phyloP scores from a whole-genome alignment of 176 grass and related monocot species.

The Thalia dealbata region DNA sequence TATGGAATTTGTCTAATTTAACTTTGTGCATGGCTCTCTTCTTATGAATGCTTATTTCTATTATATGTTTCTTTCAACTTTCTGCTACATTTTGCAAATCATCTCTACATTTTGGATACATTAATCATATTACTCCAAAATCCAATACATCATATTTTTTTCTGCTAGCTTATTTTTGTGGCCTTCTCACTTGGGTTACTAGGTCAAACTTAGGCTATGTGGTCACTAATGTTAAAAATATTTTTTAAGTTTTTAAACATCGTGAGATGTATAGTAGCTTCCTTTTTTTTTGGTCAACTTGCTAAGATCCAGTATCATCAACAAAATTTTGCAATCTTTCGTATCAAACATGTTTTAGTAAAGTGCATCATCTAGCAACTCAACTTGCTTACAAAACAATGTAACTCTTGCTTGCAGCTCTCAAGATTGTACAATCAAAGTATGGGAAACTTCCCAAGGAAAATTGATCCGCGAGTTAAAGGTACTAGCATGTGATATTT shows the following conservation, averaged over 20 bases:
- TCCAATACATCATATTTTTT: no score
- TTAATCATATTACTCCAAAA: background rate
- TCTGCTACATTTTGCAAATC: background rate
- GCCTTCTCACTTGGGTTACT: no score
- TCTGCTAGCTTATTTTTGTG: no score
- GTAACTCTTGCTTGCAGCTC: conserved; percentile 42
- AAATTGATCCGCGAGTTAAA: conserved; percentile 87
- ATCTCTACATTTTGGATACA: background rate
- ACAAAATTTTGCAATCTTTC: no score
- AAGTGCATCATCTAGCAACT: no score
- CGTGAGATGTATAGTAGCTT: no score
- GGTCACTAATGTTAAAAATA: no score
- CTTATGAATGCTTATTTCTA: background rate
- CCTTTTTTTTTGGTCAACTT: no score
- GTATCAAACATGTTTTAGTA: no score
- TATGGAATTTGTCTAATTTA: background rate
- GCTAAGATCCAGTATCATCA: no score
- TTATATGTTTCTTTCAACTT: background rate
- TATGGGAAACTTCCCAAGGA: conserved; percentile 88
- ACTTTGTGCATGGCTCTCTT: background rate
- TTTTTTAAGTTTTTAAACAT: no score
- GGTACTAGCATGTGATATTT: conserved; percentile 32
- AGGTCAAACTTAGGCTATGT: no score
- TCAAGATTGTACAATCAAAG: conserved; percentile 96
- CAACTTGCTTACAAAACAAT: background rate